phyloP scores from a whole-genome alignment of 331 rosid species.

The Cucumis variabilis region DNA sequence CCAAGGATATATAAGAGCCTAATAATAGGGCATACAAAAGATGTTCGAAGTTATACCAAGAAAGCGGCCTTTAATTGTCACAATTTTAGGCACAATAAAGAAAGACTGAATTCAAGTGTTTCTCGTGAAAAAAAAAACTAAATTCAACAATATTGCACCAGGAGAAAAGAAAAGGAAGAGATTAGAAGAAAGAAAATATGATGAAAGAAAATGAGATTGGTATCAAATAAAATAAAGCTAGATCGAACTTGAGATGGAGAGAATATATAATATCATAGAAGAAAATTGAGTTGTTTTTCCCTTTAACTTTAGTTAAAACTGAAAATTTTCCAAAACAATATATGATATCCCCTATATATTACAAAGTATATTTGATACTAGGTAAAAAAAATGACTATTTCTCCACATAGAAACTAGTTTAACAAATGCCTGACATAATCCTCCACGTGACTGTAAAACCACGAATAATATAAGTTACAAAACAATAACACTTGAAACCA shows the following conservation, averaged over 20 bases:
- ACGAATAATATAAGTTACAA: constrained; percentile 1
- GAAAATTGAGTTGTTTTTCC: constrained; percentile 20
- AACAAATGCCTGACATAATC: neutral
- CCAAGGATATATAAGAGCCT: too few species aligned
- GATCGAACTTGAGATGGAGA: neutral
- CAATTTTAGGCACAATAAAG: too few species aligned
- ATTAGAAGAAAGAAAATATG: neutral
- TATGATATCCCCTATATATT: neutral
- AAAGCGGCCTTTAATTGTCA: too few species aligned
- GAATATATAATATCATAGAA: neutral
- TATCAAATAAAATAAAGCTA: constrained; percentile 20
- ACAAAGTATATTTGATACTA: neutral
- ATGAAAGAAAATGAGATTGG: neutral
- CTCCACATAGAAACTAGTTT: neutral
- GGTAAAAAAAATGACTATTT: neutral
- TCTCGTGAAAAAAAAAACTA: neutral
- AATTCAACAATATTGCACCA: constrained; percentile 18
- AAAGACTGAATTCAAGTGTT: too few species aligned
- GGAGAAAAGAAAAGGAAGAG: neutral
- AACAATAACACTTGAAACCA: neutral
- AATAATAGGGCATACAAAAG: too few species aligned
- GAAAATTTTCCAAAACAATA: neutral
- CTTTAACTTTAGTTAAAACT: neutral
- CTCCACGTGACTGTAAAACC: neutral
- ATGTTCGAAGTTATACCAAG: too few species aligned